phyloP scores from a whole-genome alignment of 2,329 filamentous ascomycete genomes.

The Ophiostoma pallidulum region DNA sequence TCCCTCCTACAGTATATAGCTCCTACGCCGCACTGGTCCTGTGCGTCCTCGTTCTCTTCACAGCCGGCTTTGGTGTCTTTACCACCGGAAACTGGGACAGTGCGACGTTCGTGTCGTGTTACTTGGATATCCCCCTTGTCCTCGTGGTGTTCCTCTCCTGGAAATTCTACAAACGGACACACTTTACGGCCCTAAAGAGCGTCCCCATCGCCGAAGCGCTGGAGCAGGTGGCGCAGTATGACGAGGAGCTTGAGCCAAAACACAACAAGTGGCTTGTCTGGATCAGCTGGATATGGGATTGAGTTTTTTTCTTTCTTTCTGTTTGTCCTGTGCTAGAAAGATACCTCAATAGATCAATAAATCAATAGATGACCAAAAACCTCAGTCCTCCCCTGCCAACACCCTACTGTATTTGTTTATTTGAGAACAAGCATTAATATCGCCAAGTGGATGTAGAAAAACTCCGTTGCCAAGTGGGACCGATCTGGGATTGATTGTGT shows the following conservation, averaged over 20 bases:
- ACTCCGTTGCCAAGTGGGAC: too few relatives aligned
- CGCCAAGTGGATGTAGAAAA: too few relatives aligned
- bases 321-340: too few relatives aligned
- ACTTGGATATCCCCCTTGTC: slow-evolving; percentile 47
- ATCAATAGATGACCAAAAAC: too few relatives aligned
- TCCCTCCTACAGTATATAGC: slow-evolving; percentile 31
- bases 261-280: neutral
- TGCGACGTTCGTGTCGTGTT: slow-evolving; percentile 53
- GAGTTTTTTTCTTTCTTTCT: too few relatives aligned
- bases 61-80: slow-evolving; percentile 60
- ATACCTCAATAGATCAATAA: too few relatives aligned
- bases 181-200: neutral
- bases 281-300: slow-evolving; percentile 11
- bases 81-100: slow-evolving; percentile 46
- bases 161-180: slow-evolving; percentile 13
- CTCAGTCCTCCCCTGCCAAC: too few relatives aligned
- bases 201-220: slow-evolving; percentile 46
- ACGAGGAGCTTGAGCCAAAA: neutral
- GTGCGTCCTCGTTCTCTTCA: slow-evolving; percentile 48
- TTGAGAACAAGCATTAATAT: too few relatives aligned
- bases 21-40: slow-evolving; percentile 24
- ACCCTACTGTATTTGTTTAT: too few relatives aligned
- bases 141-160: slow-evolving; percentile 18
- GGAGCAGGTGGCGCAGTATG: slow-evolving; percentile 32
- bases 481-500: too few relatives aligned